Evolutionary conservation across 805 yeast species (phyloP), one percentile per base, ranked within the genome.

Genomic region (Kluyveromyces dobzhanskii): DNA sequence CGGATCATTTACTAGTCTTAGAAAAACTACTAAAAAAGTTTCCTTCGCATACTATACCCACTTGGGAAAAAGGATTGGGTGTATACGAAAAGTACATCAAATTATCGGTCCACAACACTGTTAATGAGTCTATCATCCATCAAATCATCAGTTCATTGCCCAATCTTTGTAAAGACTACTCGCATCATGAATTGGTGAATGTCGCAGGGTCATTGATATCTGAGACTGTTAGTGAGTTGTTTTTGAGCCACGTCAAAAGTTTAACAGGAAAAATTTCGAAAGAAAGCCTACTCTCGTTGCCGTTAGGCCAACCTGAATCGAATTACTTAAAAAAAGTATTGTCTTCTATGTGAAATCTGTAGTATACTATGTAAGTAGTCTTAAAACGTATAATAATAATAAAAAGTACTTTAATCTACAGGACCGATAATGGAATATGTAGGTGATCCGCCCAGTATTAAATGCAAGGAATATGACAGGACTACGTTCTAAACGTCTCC

Each of bases 51-150:
- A 57, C 54, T 17, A 61, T 73, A 11, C 57, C 71, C 3, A 65
- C 63, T 29, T 80, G 83, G 81, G 58, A 64, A 16, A 59, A 57
- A 23, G 84, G 85, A 1, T 75, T 81, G 19, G 79, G 73, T 0
- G 62, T 81, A 4, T 83, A 74, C 53, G 64, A 66, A 26, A 66
- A 67, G 25, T 83, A 72, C 50, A 49, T 78, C 29, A 55, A 61
- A 10, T 43, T 54, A 13, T 30, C 71, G 24, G 37, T 51, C 17
- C 54, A 56, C 12, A 42, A 47, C 3, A 47, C 47, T 3, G 35
- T 39, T 3, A 43, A 45, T 13, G 50, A 55, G n/a, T 40, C 47
- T 2, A 43, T 56, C 1, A 44, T 76, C 21, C 61, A 63, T 12
- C 62, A 60, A 17, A 54, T 80, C 32, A 51, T 76, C 10, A 66